Evolutionary conservation across 208 protist species (phyloP).

Genomic region (Polymyxa betae): DNA sequence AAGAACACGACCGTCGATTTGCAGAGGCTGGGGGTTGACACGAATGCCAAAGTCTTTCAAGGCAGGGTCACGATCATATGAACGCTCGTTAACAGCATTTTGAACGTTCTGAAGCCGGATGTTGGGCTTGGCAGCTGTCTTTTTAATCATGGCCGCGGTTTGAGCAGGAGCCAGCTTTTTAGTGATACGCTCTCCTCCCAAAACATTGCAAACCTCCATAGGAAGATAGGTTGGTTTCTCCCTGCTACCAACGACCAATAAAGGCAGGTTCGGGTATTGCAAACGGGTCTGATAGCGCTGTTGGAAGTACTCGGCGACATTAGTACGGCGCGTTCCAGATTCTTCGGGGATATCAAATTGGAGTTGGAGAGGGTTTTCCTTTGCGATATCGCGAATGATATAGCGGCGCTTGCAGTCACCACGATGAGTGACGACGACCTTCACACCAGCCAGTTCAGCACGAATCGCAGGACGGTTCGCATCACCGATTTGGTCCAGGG

Average conservation of each 20-base stretch:
- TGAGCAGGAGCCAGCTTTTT: too few species aligned
- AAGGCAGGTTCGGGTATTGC: too few species aligned
- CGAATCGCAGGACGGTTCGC: constrained; percentile 9
- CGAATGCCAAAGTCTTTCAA: too few species aligned
- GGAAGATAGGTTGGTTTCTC: too few species aligned
- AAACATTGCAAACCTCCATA: too few species aligned
- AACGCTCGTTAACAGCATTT: neutral
- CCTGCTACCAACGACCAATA: too few species aligned
- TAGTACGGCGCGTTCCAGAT: neutral
- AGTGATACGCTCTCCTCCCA: too few species aligned
- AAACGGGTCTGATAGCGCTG: too few species aligned
- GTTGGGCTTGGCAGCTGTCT: neutral
- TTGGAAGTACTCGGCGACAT: too few species aligned
- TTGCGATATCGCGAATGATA: neutral
- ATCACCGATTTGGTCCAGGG: neutral
- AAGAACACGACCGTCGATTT: neutral
- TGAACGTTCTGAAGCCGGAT: neutral
- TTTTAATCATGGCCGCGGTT: too few species aligned
- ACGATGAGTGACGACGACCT: neutral
- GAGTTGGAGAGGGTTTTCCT: neutral
- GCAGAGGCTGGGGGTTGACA: neutral
- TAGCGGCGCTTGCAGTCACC: neutral
- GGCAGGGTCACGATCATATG: too few species aligned
- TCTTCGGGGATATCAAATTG: neutral
- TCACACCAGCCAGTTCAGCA: neutral